Evolutionary conservation across 2,329 filamentous ascomycete species (phyloP).

Genomic region (Aspergillus hiratsukae): DNA sequence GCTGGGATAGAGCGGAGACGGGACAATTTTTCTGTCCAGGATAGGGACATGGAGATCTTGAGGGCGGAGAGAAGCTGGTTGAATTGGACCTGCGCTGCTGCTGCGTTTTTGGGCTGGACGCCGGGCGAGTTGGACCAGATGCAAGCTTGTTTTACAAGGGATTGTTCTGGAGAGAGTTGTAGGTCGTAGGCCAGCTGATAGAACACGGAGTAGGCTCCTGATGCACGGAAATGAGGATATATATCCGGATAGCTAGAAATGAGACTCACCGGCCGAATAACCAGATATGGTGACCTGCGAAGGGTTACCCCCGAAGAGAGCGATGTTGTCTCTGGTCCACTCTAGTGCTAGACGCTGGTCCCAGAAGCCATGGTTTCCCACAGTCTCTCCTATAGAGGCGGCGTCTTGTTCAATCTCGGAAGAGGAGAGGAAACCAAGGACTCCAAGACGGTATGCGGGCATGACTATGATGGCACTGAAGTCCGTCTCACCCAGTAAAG

Average conservation of each 20-base stretch:
- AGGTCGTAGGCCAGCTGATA: conserved; percentile 56
- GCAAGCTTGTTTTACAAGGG: conserved; percentile 48
- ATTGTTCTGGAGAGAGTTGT: conserved; percentile 42
- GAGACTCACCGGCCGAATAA: conserved; percentile 48
- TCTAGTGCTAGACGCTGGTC: conserved; percentile 54
- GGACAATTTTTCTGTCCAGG: conserved; percentile 42
- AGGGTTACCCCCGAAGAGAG: conserved; percentile 49
- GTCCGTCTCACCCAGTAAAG: conserved; percentile 47
- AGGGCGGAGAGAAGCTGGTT: conserved; percentile 46
- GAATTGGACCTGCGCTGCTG: conserved; percentile 49
- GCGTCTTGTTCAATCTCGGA: conserved; percentile 45
- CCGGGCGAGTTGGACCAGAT: conserved; percentile 54
- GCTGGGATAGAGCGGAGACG: conserved; percentile 40
- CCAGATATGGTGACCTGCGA: conserved; percentile 51
- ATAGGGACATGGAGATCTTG: conserved; percentile 38
- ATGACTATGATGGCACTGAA: conserved; percentile 50
- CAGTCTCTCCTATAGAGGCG: conserved; percentile 29
- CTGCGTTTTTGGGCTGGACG: conserved; percentile 48
- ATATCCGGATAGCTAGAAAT: neutral
- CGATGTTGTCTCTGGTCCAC: conserved; percentile 51
- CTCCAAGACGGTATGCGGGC: conserved; percentile 54
- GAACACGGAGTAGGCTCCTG: conserved; percentile 52
- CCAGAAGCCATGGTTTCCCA: conserved; percentile 54
- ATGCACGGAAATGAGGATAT: neutral
- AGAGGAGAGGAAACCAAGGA: conserved; percentile 54